Evolutionary conservation across 192 early-diverging fungal species (phyloP), one percentile per base, ranked within the genome.

Genomic region (Linnemannia elongata): DNA sequence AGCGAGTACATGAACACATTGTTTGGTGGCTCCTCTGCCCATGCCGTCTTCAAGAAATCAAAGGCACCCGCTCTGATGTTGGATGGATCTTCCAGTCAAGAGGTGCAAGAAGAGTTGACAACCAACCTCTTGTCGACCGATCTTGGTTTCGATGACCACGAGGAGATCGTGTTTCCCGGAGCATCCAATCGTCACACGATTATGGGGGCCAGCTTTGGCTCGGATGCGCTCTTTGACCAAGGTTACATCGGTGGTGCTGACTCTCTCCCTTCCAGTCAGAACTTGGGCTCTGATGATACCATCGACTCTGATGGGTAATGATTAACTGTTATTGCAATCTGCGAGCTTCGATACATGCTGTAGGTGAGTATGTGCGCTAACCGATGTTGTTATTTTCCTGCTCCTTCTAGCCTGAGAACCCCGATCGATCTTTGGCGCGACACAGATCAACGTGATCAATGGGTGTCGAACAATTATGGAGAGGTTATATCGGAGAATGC

Each of bases 301-400:
- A 39, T 86, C 17, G 84, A 86, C 22, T 86, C 84, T 20, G 84
- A 86, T 17, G 79, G 82, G 82, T 84, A 79, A 71, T 52, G 4
- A 6, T 24, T 9, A 1, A 27, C 20, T 30, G 22, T 10, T 6
- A 33, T 33, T 36, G 18, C 54, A 7, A 36, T n/a, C 35, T 57
- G 60, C 15, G n/a, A 1, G 7, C 60, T 13, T 30, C 3, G 33
- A 66, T 33, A 33, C 13, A 9, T 15, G 10, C 10, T 66, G 27
- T 15, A 12, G 33, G 3, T 0, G 30, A 66, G 30, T 30, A 30
- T 30, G 0, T 33, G 30, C 10, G 10, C 60, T 66, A 66, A 66
- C 30, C 18, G 38, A 73, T 27, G 1, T 35, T 38, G 12, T 69
- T 69, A 24, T 69, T 8, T n/a, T 74, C 30, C 52, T 74, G 33